Base-by-base conservation (phyloP, 352 stramenopile species). In the Phytophthora agathidicida region DNA sequence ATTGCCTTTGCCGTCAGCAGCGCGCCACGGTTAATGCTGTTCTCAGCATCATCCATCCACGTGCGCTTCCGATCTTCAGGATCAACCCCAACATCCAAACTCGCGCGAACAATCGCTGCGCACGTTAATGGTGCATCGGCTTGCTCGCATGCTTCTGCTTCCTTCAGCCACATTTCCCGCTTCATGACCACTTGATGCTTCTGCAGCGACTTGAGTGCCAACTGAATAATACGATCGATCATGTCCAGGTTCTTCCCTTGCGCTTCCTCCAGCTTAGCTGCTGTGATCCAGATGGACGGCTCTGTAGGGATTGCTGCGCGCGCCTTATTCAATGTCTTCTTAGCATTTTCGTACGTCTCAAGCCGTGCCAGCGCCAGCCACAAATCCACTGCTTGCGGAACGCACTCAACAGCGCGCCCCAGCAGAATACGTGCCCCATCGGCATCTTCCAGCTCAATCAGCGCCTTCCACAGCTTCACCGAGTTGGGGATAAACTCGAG, bases 291-390 rank as follows among this genome's bases (percentile, higher is more conserved):
- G 67, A 99, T 98, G 13, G 88, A 88, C 16, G 96, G 89, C 48
- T 99, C 98, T 0, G 91, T 98, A 1, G 98, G 97, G 10, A 99
- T 91, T 13, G 93, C 92, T 16, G 96, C 85, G 31, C 94, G 82
- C 9, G 93, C 92, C 42, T 97, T 96, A 63, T 99, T 99, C 7
- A 99, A 73, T 17, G 98, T 98, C 48, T 94, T 96, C 46, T 98
- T 96, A 3, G 97, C 97, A 60, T 99, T 98, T 33, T 99, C 96
- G 66, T 99, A 99, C 5, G 95, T 98, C 76, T 99, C 97, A 4
- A 99, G 73, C 6, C 96, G 83, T 10, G 98, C 97, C 7, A 99
- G 76, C 5, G 97, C 97, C 19, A 99, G 80, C 97, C 98, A 99
- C 68, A 99, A 87, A 55, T 99, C 97, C 10, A 99, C 96, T 10